A percentile compares a stretch with the other conserved stretches of the same genome.
Conservation (phyloP, 2,329 filamentous ascomycete genomes). For the Trichoderma afroharzianum region DNA sequence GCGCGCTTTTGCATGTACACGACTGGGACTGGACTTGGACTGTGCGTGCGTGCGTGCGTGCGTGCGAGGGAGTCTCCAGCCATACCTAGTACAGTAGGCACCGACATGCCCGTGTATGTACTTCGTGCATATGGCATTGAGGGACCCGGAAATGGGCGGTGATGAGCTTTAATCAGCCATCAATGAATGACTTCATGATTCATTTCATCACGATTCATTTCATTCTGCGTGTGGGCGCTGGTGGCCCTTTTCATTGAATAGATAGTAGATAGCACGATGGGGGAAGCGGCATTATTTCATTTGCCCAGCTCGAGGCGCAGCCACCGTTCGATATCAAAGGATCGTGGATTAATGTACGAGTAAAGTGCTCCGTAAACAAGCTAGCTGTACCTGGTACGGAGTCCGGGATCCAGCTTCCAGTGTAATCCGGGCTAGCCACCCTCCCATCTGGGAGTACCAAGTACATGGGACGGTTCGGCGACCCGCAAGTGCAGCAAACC, state of each 20-base stretch:
- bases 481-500: neutral
- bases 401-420: neutral
- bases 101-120: too few species aligned
- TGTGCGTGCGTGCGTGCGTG: too few species aligned
- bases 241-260: neutral
- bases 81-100: too few species aligned
- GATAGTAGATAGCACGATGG: too few species aligned
- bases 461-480: slow-evolving; percentile 9
- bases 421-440: neutral
- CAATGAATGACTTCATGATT: neutral
- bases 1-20: neutral
- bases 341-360: neutral
- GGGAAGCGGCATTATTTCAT: slow-evolving; percentile 7
- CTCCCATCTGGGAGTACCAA: neutral
- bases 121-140: too few species aligned
- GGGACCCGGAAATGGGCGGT: neutral
- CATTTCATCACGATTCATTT: neutral
- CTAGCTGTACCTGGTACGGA: neutral
- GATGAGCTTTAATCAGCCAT: neutral
- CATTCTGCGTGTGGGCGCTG: neutral
- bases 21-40: neutral
- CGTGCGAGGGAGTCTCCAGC: too few species aligned
- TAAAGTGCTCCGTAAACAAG: neutral
- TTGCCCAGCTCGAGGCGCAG: neutral
- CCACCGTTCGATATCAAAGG: neutral